phyloP scores from a whole-genome alignment of 1,284 basidiomycete species.

The Fomitopsis palustris region DNA sequence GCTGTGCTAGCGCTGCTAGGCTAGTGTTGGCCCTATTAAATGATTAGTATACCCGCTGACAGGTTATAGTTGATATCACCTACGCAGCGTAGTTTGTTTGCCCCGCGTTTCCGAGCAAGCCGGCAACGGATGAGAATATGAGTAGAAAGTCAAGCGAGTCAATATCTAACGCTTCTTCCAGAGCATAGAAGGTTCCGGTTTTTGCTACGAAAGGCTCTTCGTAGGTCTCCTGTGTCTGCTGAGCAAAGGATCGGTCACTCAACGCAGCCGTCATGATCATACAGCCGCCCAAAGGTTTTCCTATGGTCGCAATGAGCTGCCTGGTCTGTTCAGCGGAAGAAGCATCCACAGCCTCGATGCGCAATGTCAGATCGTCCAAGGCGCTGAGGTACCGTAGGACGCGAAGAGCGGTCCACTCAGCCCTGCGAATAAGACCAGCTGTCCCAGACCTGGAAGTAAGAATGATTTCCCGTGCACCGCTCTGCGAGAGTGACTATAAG shows the following conservation, averaged over 20 bases:
- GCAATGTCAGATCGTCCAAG: conserved; percentile 24
- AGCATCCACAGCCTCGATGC: conserved; percentile 29
- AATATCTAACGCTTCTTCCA: conserved; percentile 20
- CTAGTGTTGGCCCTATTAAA: conserved; percentile 30
- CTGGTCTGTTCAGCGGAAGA: conserved; percentile 17
- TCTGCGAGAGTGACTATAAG: conserved; percentile 16
- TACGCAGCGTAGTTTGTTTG: conserved; percentile 37
- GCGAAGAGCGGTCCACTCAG: conserved; percentile 17
- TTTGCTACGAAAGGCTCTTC: conserved; percentile 28
- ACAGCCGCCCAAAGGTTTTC: conserved; percentile 30
- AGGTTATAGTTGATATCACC: conserved; percentile 3
- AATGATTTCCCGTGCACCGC: conserved; percentile 32
- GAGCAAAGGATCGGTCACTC: conserved; percentile 29
- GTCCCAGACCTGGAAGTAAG: conserved; percentile 34
- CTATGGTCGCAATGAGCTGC: conserved; percentile 10
- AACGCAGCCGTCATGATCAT: conserved; percentile 32
- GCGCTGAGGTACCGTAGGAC: conserved; percentile 25
- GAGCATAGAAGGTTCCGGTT: conserved; percentile 25
- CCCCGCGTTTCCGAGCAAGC: conserved; percentile 31
- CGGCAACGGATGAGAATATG: conserved; percentile 31
- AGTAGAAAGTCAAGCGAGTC: conserved; percentile 32
- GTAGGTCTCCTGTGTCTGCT: conserved; percentile 29
- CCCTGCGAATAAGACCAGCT: conserved; percentile 12
- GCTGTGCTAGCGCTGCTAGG: conserved; percentile 17
- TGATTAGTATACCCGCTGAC: neutral